Conservation (phyloP, 306 rosid species). For the Styphnolobium japonicum region DNA sequence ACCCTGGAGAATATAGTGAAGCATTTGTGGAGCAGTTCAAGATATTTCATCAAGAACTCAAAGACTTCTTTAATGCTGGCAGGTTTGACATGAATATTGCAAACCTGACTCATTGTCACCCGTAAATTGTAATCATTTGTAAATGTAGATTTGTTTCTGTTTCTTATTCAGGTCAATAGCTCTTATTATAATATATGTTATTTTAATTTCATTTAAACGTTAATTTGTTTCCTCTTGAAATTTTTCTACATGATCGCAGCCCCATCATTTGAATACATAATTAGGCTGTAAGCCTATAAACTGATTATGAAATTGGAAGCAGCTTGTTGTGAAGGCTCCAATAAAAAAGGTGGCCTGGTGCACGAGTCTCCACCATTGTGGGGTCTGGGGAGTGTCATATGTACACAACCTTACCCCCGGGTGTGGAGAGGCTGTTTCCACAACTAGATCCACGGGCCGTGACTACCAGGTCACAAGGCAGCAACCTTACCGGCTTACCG, state of each 20-base stretch:
- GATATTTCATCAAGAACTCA: constrained; percentile 87
- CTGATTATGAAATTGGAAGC: constrained; percentile 12
- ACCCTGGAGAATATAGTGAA: constrained; percentile 79
- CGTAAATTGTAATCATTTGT: constrained; percentile 8
- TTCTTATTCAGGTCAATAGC: neutral
- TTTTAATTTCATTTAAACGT: neutral
- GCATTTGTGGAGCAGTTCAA: constrained; percentile 86
- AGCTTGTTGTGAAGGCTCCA: neutral
- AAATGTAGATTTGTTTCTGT: neutral
- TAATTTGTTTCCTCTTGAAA: neutral
- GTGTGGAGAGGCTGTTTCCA: neutral
- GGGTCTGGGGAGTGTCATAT: constrained; percentile 4
- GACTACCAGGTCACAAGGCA: constrained; percentile 7
- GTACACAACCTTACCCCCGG: neutral
- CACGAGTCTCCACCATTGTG: neutral
- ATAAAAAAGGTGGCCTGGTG: neutral
- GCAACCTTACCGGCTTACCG: neutral
- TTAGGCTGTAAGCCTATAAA: neutral
- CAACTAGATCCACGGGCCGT: neutral
- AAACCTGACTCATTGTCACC: neutral
- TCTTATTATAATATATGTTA: constrained; percentile 1
- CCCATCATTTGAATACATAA: constrained; percentile 7
- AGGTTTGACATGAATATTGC: constrained; percentile 54
- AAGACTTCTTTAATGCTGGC: constrained; percentile 99
- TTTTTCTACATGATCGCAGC: constrained; percentile 10